Percentiles rank a stretch among this genome's conserved stretches.
These are phyloP conservation scores for Alternaria novae-zelandiae DNA, from an alignment of 2,329 filamentous ascomycete species.

Conservation along the genomic window DNA sequence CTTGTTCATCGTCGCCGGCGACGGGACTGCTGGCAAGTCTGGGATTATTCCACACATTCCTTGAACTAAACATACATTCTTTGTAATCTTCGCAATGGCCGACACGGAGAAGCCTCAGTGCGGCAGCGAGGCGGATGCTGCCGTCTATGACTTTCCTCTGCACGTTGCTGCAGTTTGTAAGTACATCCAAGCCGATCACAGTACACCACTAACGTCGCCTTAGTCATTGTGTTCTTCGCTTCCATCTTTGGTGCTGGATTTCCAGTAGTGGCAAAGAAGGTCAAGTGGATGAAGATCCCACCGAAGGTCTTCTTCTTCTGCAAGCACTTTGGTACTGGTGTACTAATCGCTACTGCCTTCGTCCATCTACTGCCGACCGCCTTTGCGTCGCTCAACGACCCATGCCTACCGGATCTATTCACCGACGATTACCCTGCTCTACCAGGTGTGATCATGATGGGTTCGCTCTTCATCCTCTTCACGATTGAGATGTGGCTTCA, in stretches of 20 bases:
- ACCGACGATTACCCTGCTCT: slow-evolving; percentile 66
- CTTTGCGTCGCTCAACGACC: slow-evolving; percentile 56
- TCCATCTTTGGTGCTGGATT: slow-evolving; percentile 48
- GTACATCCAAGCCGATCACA: slow-evolving; percentile 7
- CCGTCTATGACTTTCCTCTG: slow-evolving; percentile 46
- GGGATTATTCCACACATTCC: slow-evolving; percentile 21
- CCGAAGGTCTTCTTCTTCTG: slow-evolving; percentile 66
- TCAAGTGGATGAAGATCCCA: slow-evolving; percentile 65
- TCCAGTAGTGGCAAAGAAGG: slow-evolving; percentile 55
- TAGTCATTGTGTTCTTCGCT: slow-evolving; percentile 48
- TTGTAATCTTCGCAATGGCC: slow-evolving; percentile 31
- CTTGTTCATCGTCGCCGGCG: slow-evolving; percentile 42
- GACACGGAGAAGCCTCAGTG: slow-evolving; percentile 43
- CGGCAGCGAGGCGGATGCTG: slow-evolving; percentile 37
- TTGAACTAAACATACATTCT: slow-evolving; percentile 13
- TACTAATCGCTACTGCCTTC: slow-evolving; percentile 85
- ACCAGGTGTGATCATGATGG: slow-evolving; percentile 71
- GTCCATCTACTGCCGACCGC: slow-evolving; percentile 73
- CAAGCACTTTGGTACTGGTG: slow-evolving; percentile 73
- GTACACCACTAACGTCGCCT: slow-evolving; percentile 17
- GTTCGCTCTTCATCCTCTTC: slow-evolving; percentile 66
- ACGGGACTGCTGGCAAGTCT: slow-evolving; percentile 42
- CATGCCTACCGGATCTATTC: slow-evolving; percentile 65
- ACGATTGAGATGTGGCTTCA: slow-evolving; percentile 68
- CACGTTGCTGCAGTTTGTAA: slow-evolving; percentile 50